These are phyloP conservation scores for Ceratobasidium sp. DNA, from an alignment of 1,284 basidiomycete species.

Conservation along the genomic window DNA sequence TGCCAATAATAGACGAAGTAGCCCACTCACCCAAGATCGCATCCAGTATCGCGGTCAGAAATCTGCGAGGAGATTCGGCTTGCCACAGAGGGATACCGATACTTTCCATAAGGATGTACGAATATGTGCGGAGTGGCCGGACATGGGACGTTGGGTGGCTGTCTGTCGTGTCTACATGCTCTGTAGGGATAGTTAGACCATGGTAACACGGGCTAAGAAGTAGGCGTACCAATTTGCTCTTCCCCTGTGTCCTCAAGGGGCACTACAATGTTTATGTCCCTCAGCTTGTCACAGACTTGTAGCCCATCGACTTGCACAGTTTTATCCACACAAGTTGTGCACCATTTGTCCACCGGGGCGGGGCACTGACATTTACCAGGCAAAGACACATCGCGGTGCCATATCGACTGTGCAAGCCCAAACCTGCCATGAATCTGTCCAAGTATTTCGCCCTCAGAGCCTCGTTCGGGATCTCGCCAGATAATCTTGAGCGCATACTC, in stretches of 20 bases:
- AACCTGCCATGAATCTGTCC: too few relatives aligned
- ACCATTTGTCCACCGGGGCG: neutral
- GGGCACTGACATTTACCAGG: neutral
- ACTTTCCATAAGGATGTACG: constrained; percentile 13
- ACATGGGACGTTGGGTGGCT: neutral
- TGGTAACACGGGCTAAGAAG: neutral
- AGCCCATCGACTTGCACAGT: neutral
- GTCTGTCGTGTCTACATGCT: neutral
- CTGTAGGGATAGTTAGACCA: neutral
- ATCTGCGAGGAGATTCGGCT: neutral
- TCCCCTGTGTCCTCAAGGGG: neutral
- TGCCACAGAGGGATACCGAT: neutral
- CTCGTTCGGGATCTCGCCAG: too few relatives aligned
- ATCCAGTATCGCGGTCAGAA: constrained; percentile 2
- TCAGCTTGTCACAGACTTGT: neutral
- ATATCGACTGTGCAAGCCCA: too few relatives aligned
- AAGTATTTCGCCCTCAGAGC: too few relatives aligned
- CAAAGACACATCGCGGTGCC: constrained; percentile 9
- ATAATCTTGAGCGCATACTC: too few relatives aligned
- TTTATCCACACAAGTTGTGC: neutral
- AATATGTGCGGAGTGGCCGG: neutral
- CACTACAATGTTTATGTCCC: neutral
- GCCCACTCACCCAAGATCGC: too few relatives aligned
- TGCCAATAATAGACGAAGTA: too few relatives aligned
- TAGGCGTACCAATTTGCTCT: neutral